Conservation (phyloP, 2,329 filamentous ascomycete genomes). For the Iodosphaeria phyllophila region DNA sequence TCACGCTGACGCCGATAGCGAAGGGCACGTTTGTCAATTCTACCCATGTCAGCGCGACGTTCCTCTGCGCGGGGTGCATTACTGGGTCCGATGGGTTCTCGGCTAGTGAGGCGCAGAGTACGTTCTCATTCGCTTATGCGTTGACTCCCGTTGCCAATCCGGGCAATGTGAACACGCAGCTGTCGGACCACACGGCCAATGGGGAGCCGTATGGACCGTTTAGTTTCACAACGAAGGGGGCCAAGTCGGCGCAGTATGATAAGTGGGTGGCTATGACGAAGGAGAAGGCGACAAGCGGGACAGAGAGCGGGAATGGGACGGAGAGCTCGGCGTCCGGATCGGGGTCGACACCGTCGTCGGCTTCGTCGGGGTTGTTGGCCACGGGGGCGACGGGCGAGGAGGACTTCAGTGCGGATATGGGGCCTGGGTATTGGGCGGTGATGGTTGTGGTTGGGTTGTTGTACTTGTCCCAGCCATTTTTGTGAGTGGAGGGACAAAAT, state of each 20-base stretch:
- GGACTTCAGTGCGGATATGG: too few relatives aligned
- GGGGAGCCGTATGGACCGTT: constrained; percentile 22
- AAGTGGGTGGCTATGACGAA: constrained; percentile 10
- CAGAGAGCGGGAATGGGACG: too few relatives aligned
- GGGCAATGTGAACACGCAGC: constrained; percentile 12
- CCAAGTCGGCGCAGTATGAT: constrained; percentile 15
- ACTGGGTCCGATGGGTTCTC: constrained; percentile 15
- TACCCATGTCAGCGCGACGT: constrained; percentile 33
- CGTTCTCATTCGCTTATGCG: constrained; percentile 21
- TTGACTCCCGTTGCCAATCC: constrained; percentile 13
- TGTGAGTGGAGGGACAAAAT: too few relatives aligned
- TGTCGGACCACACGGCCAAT: constrained; percentile 20
- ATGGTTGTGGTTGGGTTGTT: too few relatives aligned
- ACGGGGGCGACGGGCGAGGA: too few relatives aligned
- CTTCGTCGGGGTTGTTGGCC: too few relatives aligned
- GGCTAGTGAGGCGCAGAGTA: constrained; percentile 7
- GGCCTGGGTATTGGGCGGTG: too few relatives aligned
- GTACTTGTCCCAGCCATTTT: too few relatives aligned
- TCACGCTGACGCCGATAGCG: constrained; percentile 24
- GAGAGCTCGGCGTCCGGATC: too few relatives aligned
- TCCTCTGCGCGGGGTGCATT: constrained; percentile 28
- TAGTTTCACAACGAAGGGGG: constrained; percentile 12
- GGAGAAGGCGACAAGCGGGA: too few relatives aligned
- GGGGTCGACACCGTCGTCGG: too few relatives aligned
- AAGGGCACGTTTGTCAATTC: constrained; percentile 31